These are phyloP conservation scores for Podospora appendiculata DNA, from an alignment of 495 filamentous ascomycete species.

Conservation along the genomic window DNA sequence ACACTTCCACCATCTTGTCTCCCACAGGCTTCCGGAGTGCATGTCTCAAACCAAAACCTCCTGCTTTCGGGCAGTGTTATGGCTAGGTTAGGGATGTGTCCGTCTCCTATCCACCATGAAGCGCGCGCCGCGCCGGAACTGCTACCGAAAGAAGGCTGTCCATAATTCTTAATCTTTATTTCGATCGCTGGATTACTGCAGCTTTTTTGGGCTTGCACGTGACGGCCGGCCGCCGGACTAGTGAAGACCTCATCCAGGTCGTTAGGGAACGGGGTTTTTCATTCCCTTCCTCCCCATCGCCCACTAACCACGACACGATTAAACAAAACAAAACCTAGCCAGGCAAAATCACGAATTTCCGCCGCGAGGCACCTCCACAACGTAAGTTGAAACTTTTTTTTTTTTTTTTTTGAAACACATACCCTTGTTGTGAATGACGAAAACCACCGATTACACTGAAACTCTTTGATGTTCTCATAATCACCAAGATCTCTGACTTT, in stretches of 20 bases:
- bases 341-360: too few relatives aligned
- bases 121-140: too few relatives aligned
- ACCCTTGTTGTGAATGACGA: slow-evolving; percentile 32
- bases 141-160: too few relatives aligned
- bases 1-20: background rate
- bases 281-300: too few relatives aligned
- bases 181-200: too few relatives aligned
- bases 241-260: too few relatives aligned
- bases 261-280: too few relatives aligned
- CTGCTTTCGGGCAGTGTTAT: too few relatives aligned
- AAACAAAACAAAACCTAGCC: background rate
- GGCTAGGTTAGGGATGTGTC: too few relatives aligned
- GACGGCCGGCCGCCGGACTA: background rate
- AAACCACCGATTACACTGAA: slow-evolving; percentile 67
- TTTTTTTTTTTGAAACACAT: background rate
- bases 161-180: too few relatives aligned
- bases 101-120: too few relatives aligned
- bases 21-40: background rate
- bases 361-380: too few relatives aligned
- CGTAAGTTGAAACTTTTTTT: background rate
- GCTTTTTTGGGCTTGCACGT: background rate
- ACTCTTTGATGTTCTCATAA: slow-evolving; percentile 38
- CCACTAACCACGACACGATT: background rate
- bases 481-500: slow-evolving; percentile 57
- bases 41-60: background rate